Conservation (phyloP, 345 rosid species). For the Rhodamnia argentea region DNA sequence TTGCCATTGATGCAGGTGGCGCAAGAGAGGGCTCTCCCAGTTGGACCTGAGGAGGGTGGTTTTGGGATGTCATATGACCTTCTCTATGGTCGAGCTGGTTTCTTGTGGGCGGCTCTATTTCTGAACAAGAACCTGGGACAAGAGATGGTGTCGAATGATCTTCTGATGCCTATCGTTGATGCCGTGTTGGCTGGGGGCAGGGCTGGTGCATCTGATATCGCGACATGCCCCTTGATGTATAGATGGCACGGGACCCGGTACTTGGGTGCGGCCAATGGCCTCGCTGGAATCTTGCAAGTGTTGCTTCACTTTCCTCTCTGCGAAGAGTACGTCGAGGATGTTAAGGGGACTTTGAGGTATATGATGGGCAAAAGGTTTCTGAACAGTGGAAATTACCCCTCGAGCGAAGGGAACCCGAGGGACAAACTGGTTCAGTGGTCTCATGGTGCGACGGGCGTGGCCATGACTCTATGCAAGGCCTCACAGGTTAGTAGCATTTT, state of each 20-base stretch:
- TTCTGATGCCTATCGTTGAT: slow-evolving; percentile 54
- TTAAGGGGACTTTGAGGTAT: slow-evolving; percentile 68
- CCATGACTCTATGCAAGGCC: slow-evolving; percentile 74
- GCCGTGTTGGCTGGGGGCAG: slow-evolving; percentile 86
- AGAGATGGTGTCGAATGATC: slow-evolving; percentile 33
- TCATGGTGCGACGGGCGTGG: slow-evolving; percentile 77
- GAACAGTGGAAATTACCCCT: slow-evolving; percentile 76
- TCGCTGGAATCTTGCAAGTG: slow-evolving; percentile 81
- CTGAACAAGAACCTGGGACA: slow-evolving; percentile 60
- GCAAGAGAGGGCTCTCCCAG: slow-evolving; percentile 72
- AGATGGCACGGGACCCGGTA: slow-evolving; percentile 91
- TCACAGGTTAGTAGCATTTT: slow-evolving; percentile 36
- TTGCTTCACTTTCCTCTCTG: slow-evolving; percentile 68
- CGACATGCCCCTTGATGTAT: slow-evolving; percentile 78
- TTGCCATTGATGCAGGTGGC: slow-evolving; percentile 37
- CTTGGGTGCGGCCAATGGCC: slow-evolving; percentile 91
- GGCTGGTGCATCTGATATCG: slow-evolving; percentile 65
- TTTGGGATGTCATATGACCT: slow-evolving; percentile 96
- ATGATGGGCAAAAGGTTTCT: slow-evolving; percentile 84
- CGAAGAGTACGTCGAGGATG: slow-evolving; percentile 45
- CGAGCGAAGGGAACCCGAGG: slow-evolving; percentile 83
- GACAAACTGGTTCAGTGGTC: slow-evolving; percentile 89
- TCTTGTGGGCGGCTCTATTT: slow-evolving; percentile 77
- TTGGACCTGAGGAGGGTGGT: slow-evolving; percentile 91
- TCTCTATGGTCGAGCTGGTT: slow-evolving; percentile 88